Conservation (phyloP, 2,329 filamentous ascomycete species). For the Hysterium pulicare region DNA sequence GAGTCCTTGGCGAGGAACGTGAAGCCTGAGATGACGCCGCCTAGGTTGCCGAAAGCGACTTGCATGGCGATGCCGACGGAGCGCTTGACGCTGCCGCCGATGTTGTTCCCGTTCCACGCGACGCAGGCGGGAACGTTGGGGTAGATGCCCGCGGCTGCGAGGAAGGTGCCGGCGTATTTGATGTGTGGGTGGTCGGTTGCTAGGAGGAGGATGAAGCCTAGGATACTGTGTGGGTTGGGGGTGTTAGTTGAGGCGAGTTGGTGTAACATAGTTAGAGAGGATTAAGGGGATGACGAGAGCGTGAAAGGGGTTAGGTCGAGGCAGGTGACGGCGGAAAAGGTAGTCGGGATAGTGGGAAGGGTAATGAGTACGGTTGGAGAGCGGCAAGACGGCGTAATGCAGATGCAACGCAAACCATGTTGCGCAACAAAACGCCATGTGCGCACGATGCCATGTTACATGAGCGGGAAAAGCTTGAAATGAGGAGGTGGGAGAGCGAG, state of each 20-base stretch:
- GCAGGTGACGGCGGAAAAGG: background rate
- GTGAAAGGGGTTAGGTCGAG: background rate
- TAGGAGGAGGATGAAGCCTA: slow-evolving; percentile 41
- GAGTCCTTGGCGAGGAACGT: slow-evolving; percentile 42
- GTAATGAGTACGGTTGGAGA: no score
- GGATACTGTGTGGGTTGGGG: slow-evolving; percentile 14
- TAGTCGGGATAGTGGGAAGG: background rate
- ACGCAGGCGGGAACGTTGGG: slow-evolving; percentile 52
- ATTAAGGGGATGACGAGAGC: background rate
- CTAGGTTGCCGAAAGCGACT: slow-evolving; percentile 46
- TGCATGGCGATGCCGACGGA: slow-evolving; percentile 54
- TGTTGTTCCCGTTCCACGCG: slow-evolving; percentile 57
- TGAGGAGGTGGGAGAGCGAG: no score
- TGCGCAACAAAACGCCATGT: no score
- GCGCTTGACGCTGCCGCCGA: slow-evolving; percentile 51
- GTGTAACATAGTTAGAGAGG: no score
- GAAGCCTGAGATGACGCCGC: slow-evolving; percentile 46
- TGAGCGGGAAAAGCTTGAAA: no score
- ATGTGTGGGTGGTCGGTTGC: slow-evolving; percentile 25
- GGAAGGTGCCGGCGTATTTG: slow-evolving; percentile 41
- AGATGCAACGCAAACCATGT: no score
- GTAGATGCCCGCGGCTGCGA: slow-evolving; percentile 45
- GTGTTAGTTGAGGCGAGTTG: background rate
- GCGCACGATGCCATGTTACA: no score
- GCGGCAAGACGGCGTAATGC: no score